Conservation (phyloP, 768 basidiomycete genomes). For the Termitomyces bulborhizus region DNA sequence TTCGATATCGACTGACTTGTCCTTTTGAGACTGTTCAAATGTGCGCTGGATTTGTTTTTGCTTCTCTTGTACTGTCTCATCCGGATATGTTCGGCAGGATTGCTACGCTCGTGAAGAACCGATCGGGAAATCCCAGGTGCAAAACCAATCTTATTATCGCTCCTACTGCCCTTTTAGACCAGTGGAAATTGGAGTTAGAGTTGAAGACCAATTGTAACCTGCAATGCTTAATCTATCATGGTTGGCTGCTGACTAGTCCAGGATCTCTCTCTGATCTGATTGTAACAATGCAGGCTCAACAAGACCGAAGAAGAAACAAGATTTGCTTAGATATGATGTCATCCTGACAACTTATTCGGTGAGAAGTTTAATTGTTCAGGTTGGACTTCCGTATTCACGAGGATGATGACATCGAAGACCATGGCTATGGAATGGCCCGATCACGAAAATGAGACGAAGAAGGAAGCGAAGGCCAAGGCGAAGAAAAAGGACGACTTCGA, state of each 20-base stretch:
- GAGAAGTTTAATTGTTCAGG: constrained; percentile 5
- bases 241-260: constrained; percentile 15
- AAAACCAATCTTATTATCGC: constrained; percentile 68
- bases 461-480: constrained; percentile 22
- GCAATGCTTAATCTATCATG: constrained; percentile 60
- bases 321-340: constrained; percentile 54
- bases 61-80: not conserved
- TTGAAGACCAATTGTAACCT: constrained; percentile 44
- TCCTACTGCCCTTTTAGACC: constrained; percentile 58
- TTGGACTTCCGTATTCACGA: not conserved
- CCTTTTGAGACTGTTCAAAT: constrained; percentile 39
- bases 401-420: constrained; percentile 29
- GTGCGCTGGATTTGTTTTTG: constrained; percentile 17
- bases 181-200: constrained; percentile 61
- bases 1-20: not conserved
- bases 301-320: constrained; percentile 14
- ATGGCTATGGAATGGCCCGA: constrained; percentile 57
- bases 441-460: constrained; percentile 31
- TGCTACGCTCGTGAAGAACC: constrained; percentile 51
- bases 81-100: constrained; percentile 33
- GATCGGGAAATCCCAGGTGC: constrained; percentile 37
- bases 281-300: constrained; percentile 26
- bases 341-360: constrained; percentile 53
- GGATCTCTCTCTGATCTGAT: not conserved
- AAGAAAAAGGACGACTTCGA: constrained; percentile 22